Evolutionary conservation across 805 yeast species (phyloP).

Genomic region (Allodekkera sacchari): DNA sequence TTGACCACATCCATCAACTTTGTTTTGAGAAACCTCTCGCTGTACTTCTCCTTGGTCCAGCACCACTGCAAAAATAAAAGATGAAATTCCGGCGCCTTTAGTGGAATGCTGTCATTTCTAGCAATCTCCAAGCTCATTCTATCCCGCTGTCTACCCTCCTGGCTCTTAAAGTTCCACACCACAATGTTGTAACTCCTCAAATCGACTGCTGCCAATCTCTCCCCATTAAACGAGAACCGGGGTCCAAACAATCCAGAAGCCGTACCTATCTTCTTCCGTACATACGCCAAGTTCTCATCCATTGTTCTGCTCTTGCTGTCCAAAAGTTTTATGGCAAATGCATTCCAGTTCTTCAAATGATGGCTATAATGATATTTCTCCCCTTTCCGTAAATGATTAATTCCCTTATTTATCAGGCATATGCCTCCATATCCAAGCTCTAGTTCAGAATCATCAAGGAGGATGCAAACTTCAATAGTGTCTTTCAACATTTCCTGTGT

Average conservation of each 20-base stretch:
- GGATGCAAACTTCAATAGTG: no score
- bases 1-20: background rate
- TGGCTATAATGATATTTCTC: no score
- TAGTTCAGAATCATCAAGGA: no score
- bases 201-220: conserved; percentile 13
- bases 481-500: no score
- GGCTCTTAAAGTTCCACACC: conserved; percentile 13
- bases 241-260: conserved; percentile 7
- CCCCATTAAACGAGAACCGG: conserved; percentile 12
- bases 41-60: conserved; percentile 9
- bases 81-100: conserved; percentile 21
- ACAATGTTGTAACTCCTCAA: conserved; percentile 11
- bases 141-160: conserved; percentile 3
- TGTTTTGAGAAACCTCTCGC: conserved; percentile 2
- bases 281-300: no score
- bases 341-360: no score
- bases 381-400: no score
- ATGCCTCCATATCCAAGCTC: no score
- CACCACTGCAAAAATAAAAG: conserved; percentile 17
- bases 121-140: conserved; percentile 9
- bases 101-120: conserved; percentile 13
- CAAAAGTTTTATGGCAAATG: no score
- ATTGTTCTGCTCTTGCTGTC: no score
- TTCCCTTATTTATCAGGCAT: no score
- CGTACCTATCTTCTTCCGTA: no score